A percentile compares a stretch with the other conserved stretches of the same genome.
Evolutionary conservation across 495 filamentous ascomycete genomes (phyloP).

Genomic region (Evernia prunastri): DNA sequence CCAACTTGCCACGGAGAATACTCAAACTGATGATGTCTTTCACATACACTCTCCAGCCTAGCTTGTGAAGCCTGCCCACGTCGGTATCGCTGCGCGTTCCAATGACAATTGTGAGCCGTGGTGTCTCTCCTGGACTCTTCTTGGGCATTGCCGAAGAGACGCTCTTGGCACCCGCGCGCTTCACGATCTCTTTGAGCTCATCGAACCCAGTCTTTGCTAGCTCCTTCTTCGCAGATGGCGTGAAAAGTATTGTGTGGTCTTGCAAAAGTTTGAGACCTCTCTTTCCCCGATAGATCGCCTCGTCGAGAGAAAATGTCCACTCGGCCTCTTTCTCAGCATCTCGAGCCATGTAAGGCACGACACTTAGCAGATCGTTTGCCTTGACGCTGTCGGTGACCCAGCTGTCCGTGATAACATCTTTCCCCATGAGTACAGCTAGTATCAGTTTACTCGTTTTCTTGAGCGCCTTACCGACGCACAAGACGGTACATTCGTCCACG

Average conservation of each 20-base stretch:
- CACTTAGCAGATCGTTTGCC: constrained; percentile 25
- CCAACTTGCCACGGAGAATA: constrained; percentile 23
- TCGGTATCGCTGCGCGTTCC: constrained; percentile 12
- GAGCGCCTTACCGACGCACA: constrained; percentile 35
- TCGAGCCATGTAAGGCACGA: constrained; percentile 26
- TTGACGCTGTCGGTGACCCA: constrained; percentile 33
- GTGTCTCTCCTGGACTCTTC: constrained; percentile 9
- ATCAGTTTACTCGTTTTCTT: constrained; percentile 37
- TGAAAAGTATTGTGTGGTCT: constrained; percentile 32
- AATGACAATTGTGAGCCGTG: constrained; percentile 16
- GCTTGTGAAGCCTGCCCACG: not conserved
- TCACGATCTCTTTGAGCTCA: constrained; percentile 33
- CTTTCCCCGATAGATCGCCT: constrained; percentile 26
- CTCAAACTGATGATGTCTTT: constrained; percentile 25
- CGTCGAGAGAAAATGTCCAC: constrained; percentile 31
- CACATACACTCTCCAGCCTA: constrained; percentile 13
- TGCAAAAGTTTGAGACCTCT: constrained; percentile 26
- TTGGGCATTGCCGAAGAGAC: constrained; percentile 15
- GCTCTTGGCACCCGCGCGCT: constrained; percentile 26
- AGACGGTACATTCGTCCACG: constrained; percentile 28
- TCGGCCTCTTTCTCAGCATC: constrained; percentile 30
- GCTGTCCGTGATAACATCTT: constrained; percentile 35
- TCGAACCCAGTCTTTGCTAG: constrained; percentile 27
- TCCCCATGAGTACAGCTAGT: constrained; percentile 30
- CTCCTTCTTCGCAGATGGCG: constrained; percentile 30